Evolutionary conservation across 2,329 filamentous ascomycete genomes (phyloP).

Genomic region (Neofusicoccum sp.): DNA sequence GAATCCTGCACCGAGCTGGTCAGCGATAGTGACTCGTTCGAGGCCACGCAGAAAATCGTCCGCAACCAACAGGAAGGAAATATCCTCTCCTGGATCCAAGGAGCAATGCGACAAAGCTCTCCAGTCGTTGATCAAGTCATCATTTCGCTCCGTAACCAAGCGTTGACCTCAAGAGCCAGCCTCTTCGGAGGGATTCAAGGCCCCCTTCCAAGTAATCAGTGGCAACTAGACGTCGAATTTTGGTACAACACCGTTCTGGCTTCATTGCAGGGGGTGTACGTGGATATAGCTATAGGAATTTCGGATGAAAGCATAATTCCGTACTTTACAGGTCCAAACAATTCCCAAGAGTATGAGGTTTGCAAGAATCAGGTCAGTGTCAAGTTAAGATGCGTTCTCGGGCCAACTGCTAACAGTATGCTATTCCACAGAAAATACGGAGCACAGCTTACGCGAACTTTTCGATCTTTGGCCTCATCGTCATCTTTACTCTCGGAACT

Average conservation of each 20-base stretch:
- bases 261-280: constrained; percentile 11
- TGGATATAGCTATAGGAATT: constrained; percentile 7
- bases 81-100: no score
- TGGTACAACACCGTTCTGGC: constrained; percentile 16
- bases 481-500: constrained; percentile 25
- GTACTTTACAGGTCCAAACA: no score
- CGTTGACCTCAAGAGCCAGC: constrained; percentile 6
- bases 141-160: neutral
- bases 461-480: constrained; percentile 25
- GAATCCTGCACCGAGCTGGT: neutral
- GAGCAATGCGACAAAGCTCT: no score
- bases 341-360: no score
- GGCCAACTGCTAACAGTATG: no score
- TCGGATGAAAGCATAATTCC: neutral
- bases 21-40: neutral
- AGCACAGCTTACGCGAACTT: constrained; percentile 23
- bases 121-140: neutral
- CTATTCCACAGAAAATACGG: constrained; percentile 13
- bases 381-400: no score
- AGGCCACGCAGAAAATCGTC: neutral
- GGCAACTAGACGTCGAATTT: constrained; percentile 22
- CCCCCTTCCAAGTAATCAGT: constrained; percentile 17
- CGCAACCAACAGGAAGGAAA: neutral
- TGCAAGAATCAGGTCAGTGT: constrained; percentile 11
- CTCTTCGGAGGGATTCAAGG: neutral